These are phyloP conservation scores for Leishmania lainsoni DNA, from an alignment of 208 protist genomes.

Conservation along the genomic window DNA sequence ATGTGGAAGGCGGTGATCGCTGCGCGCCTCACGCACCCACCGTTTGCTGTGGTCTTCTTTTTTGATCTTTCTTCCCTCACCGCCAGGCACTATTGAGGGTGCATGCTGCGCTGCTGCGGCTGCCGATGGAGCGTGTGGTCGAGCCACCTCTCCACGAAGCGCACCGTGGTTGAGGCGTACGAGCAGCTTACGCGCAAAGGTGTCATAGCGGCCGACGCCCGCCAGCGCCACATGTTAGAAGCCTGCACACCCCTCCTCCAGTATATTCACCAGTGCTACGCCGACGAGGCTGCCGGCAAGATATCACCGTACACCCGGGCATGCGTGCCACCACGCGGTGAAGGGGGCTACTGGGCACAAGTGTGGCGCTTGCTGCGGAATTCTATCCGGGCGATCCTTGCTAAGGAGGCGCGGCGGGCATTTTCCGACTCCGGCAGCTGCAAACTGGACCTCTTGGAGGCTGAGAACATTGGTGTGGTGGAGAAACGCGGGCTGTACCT, in stretches of 20 bases:
- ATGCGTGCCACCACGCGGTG: neutral
- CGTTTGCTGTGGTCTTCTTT: neutral
- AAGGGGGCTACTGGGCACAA: neutral
- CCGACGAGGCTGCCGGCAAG: conserved; percentile 19
- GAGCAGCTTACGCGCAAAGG: conserved; percentile 70
- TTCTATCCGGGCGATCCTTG: conserved; percentile 2
- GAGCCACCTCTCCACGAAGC: conserved; percentile 47
- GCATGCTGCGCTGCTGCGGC: conserved; percentile 14
- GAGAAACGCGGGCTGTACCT: conserved; percentile 90
- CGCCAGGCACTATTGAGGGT: neutral
- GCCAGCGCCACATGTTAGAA: conserved; percentile 64
- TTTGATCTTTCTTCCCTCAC: neutral
- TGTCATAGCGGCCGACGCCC: conserved; percentile 47
- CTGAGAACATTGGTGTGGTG: conserved; percentile 60
- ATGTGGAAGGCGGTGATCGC: neutral
- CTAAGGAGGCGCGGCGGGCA: neutral
- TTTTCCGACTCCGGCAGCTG: conserved; percentile 30
- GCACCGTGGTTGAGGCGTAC: conserved; percentile 68
- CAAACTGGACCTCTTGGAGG: conserved; percentile 39
- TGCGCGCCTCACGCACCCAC: neutral
- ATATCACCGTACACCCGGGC: conserved; percentile 7
- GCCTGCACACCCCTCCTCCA: conserved; percentile 66
- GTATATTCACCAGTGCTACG: conserved; percentile 37
- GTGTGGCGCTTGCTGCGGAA: neutral
- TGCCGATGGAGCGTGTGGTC: conserved; percentile 47